A percentile compares a stretch with the other conserved stretches of the same genome.
Conservation (phyloP, 768 basidiomycete species). For the Russula dissimulans region DNA sequence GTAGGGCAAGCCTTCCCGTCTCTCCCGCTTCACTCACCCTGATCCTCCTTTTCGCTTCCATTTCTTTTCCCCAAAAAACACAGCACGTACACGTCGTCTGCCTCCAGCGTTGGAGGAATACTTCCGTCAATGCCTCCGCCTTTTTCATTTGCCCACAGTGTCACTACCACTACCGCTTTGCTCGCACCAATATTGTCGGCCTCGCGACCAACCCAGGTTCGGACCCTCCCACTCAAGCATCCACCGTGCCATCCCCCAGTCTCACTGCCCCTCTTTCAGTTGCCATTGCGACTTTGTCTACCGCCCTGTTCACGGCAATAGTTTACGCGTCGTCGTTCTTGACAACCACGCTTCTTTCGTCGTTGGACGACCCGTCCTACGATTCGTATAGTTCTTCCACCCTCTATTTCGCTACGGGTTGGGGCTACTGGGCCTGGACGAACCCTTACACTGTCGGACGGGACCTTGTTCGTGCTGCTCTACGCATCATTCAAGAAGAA, state of each 20-base stretch:
- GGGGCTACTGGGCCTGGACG: constrained; percentile 14
- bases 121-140: constrained; percentile 49
- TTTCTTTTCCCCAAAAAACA: background rate
- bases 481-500: constrained; percentile 19
- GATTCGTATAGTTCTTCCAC: background rate
- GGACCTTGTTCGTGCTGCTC: constrained; percentile 19
- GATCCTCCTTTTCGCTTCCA: constrained; percentile 11
- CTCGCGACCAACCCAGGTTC: constrained; percentile 69
- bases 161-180: constrained; percentile 66
- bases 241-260: background rate
- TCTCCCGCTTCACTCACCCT: background rate
- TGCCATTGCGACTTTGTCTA: constrained; percentile 37
- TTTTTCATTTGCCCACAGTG: constrained; percentile 81
- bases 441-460: constrained; percentile 17
- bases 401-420: background rate
- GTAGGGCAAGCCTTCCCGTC: constrained; percentile 27
- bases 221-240: no score
- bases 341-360: constrained; percentile 15
- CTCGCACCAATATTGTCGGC: constrained; percentile 59
- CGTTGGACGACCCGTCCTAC: constrained; percentile 11
- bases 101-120: constrained; percentile 64
- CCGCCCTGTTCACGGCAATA: constrained; percentile 16
- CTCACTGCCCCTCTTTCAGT: constrained; percentile 33
- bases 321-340: constrained; percentile 18
- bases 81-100: constrained; percentile 78